Evolutionary conservation across 164 flowering plant genomes (phyloP).

Genomic region (Vitis cinerea): DNA sequence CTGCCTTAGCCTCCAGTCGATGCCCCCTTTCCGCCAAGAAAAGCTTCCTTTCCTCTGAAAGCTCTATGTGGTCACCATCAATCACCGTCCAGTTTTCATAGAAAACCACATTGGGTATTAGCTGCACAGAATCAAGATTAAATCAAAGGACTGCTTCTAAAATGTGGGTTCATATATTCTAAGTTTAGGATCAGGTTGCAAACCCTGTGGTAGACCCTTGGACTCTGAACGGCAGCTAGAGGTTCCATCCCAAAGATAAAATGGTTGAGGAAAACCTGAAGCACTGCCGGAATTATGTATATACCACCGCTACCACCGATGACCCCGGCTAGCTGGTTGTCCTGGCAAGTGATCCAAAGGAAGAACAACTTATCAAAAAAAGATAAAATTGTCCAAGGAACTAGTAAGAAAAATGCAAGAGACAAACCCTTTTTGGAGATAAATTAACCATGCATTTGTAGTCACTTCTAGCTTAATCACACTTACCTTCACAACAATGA

Average conservation of each 20-base stretch:
- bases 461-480: background rate
- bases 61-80: conserved; percentile 79
- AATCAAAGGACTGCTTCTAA: background rate
- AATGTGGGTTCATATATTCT: background rate
- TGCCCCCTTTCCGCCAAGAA: conserved; percentile 76
- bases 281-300: conserved; percentile 70
- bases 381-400: background rate
- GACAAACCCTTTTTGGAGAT: too few species aligned
- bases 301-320: conserved; percentile 88
- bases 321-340: conserved; percentile 67
- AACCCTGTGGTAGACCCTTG: conserved; percentile 88
- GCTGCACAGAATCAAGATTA: conserved; percentile 41
- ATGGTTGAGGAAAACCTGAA: conserved; percentile 75
- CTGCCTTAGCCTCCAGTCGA: conserved; percentile 39
- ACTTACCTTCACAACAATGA: conserved; percentile 73
- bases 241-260: conserved; percentile 76
- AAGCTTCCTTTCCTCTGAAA: conserved; percentile 43
- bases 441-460: too few species aligned
- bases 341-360: conserved; percentile 38
- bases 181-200: background rate
- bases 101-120: conserved; percentile 72
- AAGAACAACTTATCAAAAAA: background rate
- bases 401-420: background rate
- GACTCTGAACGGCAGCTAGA: conserved; percentile 62
- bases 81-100: conserved; percentile 80